Conservation (phyloP, 2,329 filamentous ascomycete species). For the Pseudocercospora macadamiae region DNA sequence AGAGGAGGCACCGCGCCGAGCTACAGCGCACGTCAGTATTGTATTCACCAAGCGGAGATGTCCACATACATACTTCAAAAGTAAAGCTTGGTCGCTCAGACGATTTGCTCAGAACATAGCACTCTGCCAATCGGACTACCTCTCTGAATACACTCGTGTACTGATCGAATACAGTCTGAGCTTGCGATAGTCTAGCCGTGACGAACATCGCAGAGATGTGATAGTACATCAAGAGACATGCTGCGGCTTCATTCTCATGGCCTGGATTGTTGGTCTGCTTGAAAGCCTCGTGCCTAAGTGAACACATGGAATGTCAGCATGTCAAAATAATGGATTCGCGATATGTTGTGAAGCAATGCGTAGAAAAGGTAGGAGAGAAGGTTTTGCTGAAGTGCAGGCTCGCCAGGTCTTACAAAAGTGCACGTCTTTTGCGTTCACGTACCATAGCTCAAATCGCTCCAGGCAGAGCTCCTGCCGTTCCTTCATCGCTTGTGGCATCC, state of each 20-base stretch:
- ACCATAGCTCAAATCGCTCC: constrained; percentile 11
- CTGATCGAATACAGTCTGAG: constrained; percentile 28
- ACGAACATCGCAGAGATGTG: constrained; percentile 27
- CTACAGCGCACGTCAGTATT: not conserved
- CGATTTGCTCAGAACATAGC: constrained; percentile 17
- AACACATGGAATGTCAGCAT: too few relatives aligned
- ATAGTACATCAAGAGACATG: constrained; percentile 26
- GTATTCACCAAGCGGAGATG: not conserved
- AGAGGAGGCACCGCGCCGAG: constrained; percentile 26
- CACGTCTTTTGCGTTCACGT: too few relatives aligned
- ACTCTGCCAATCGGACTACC: constrained; percentile 22
- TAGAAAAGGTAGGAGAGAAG: too few relatives aligned
- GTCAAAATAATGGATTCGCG: too few relatives aligned
- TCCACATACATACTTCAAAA: constrained; percentile 24
- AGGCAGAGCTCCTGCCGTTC: not conserved
- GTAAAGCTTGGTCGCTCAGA: constrained; percentile 26
- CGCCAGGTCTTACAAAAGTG: too few relatives aligned
- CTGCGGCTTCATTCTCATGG: constrained; percentile 13
- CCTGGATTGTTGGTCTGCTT: not conserved
- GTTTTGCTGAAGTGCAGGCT: too few relatives aligned
- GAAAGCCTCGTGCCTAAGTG: constrained; percentile 21
- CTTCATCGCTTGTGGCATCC: constrained; percentile 3
- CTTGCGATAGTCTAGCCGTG: constrained; percentile 17
- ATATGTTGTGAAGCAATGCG: too few relatives aligned
- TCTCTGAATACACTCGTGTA: constrained; percentile 28